Percentiles rank a stretch among this genome's conserved stretches.
Conservation (phyloP, 1,284 basidiomycete species). For the Macrocybe sp. region DNA sequence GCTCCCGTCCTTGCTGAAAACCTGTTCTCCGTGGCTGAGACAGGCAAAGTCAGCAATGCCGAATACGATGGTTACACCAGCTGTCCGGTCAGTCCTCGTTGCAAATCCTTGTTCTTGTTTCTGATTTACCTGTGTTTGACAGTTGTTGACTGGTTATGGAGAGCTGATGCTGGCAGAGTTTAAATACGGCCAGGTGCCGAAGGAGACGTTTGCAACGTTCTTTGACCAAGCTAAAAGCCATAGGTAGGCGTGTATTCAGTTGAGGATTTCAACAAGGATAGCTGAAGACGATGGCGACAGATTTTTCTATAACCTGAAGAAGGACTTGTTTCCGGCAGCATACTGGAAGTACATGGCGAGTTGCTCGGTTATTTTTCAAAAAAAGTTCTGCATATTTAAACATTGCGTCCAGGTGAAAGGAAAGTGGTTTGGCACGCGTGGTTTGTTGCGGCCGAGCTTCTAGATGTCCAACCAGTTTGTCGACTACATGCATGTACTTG, state of each 20-base stretch:
- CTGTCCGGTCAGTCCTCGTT: slow-evolving; percentile 57
- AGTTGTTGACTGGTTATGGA: slow-evolving; percentile 82
- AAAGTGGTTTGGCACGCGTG: slow-evolving; percentile 62
- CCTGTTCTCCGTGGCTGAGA: slow-evolving; percentile 70
- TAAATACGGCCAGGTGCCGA: slow-evolving; percentile 81
- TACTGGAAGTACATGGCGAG: slow-evolving; percentile 85
- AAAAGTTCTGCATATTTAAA: slow-evolving; percentile 1
- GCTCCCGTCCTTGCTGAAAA: slow-evolving; percentile 93
- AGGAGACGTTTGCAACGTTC: slow-evolving; percentile 74
- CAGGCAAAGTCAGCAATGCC: slow-evolving; percentile 63
- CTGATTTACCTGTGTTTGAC: slow-evolving; percentile 12
- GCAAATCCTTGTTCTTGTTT: slow-evolving; percentile 4
- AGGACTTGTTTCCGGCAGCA: slow-evolving; percentile 83
- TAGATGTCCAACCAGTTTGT: slow-evolving; percentile 6
- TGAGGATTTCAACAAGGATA: neutral
- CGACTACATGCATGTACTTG: neutral
- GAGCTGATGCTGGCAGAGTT: slow-evolving; percentile 90
- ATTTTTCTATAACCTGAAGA: slow-evolving; percentile 90
- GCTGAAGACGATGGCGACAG: slow-evolving; percentile 27
- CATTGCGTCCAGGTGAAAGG: slow-evolving; percentile 46
- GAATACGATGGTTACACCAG: slow-evolving; percentile 83
- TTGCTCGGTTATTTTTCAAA: neutral
- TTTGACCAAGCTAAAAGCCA: slow-evolving; percentile 70
- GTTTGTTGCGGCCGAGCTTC: slow-evolving; percentile 42
- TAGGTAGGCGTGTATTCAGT: slow-evolving; percentile 34